Evolutionary conservation across 306 rosid genomes (phyloP).

Genomic region (Pyrus bretschneideri): DNA sequence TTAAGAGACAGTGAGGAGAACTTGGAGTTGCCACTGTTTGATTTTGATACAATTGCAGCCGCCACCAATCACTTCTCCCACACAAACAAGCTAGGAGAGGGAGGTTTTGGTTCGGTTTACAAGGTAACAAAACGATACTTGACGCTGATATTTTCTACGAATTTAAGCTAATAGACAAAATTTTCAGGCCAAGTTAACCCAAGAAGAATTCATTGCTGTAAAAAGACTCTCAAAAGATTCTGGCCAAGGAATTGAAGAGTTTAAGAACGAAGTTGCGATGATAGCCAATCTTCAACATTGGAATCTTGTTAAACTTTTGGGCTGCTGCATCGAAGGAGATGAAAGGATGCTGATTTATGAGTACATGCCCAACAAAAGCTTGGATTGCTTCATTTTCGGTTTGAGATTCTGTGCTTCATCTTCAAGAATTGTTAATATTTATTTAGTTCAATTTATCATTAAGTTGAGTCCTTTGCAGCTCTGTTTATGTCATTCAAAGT

Average conservation of each 20-base stretch:
- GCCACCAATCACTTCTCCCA: slow-evolving; percentile 38
- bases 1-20: slow-evolving; percentile 15
- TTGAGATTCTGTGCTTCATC: background rate
- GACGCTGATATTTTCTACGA: background rate
- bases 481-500: background rate
- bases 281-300: slow-evolving; percentile 22
- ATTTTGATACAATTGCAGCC: slow-evolving; percentile 27
- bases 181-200: slow-evolving; percentile 1
- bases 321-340: slow-evolving; percentile 12
- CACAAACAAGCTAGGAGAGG: slow-evolving; percentile 39
- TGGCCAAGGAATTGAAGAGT: slow-evolving; percentile 24
- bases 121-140: slow-evolving; percentile 23
- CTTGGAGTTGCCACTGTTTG: slow-evolving; percentile 41
- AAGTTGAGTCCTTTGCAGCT: background rate
- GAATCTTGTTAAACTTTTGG: slow-evolving; percentile 17
- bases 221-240: slow-evolving; percentile 23
- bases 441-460: background rate
- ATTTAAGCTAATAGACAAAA: background rate
- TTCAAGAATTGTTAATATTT: background rate
- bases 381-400: slow-evolving; percentile 12
- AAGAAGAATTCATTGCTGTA: slow-evolving; percentile 19
- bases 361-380: background rate
- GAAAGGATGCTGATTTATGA: slow-evolving; percentile 4
- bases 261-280: slow-evolving; percentile 22
- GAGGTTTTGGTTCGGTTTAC: slow-evolving; percentile 55